Evolutionary conservation across 2,329 filamentous ascomycete species (phyloP).

Genomic region (Hymenoscyphus fructigenus): DNA sequence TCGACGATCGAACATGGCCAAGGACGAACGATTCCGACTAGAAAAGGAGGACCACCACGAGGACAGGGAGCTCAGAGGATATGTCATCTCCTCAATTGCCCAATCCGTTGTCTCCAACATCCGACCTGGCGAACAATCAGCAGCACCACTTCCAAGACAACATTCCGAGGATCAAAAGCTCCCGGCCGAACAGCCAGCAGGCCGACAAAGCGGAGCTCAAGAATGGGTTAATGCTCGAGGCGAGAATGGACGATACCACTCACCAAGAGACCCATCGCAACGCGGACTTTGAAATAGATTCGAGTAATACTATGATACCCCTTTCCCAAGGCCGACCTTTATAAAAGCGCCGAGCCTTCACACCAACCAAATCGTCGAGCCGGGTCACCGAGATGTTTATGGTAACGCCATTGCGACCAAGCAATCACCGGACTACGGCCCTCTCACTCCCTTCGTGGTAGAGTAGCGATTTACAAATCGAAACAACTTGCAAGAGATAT

Average conservation of each 20-base stretch:
- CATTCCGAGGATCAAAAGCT: slow-evolving; percentile 56
- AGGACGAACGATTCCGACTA: slow-evolving; percentile 78
- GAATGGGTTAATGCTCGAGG: slow-evolving; percentile 52
- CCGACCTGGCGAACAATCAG: slow-evolving; percentile 25
- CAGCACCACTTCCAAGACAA: slow-evolving; percentile 15
- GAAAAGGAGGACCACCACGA: slow-evolving; percentile 79
- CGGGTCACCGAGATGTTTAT: background rate
- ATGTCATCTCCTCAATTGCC: slow-evolving; percentile 72
- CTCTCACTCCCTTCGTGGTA: background rate
- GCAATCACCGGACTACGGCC: background rate
- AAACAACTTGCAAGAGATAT: background rate
- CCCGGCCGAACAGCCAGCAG: slow-evolving; percentile 57
- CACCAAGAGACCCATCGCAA: slow-evolving; percentile 46
- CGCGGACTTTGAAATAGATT: slow-evolving; percentile 35
- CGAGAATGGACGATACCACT: slow-evolving; percentile 42
- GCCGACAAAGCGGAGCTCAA: slow-evolving; percentile 49
- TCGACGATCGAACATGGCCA: slow-evolving; percentile 79
- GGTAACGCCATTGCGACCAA: slow-evolving; percentile 1
- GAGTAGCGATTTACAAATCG: background rate
- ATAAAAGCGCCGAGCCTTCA: background rate
- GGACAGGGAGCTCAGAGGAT: slow-evolving; percentile 71
- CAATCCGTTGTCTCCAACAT: slow-evolving; percentile 54
- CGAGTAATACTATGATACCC: slow-evolving; percentile 5
- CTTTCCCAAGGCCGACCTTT: background rate
- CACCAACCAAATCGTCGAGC: background rate